Conservation (phyloP, 164 flowering plant species). For the Vitis amurensis region DNA sequence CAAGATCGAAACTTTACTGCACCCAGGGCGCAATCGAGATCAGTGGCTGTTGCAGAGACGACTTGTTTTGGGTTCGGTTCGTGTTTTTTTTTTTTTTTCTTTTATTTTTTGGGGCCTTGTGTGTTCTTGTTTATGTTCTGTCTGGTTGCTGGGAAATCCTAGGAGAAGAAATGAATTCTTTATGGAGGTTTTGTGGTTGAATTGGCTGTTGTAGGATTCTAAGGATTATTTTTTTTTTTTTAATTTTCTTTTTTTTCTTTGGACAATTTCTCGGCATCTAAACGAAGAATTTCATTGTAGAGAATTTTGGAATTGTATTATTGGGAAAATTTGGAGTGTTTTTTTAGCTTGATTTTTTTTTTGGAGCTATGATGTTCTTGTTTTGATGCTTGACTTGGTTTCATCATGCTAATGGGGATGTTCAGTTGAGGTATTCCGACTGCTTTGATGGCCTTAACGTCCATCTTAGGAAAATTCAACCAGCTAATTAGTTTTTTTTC, state of each 20-base stretch:
- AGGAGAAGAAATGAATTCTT: too few species aligned
- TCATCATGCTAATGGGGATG: neutral
- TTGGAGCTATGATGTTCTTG: neutral
- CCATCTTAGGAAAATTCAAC: neutral
- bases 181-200: too few species aligned
- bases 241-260: too few species aligned
- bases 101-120: too few species aligned
- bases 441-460: neutral
- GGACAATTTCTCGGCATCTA: too few species aligned
- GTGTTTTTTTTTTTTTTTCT: neutral
- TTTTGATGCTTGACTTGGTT: neutral
- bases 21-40: neutral
- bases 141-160: too few species aligned
- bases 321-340: neutral
- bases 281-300: too few species aligned
- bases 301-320: neutral
- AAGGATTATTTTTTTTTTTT: too few species aligned
- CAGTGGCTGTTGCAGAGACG: neutral
- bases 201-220: too few species aligned
- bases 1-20: neutral
- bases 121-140: too few species aligned
- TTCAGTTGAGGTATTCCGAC: neutral
- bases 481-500: neutral
- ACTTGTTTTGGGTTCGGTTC: neutral
- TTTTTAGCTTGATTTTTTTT: neutral